A percentile compares a stretch with the other conserved stretches of the same genome.
Evolutionary conservation across 371 early-diverging fungal genomes (phyloP).

Genomic region (Rhizomucor miehei): DNA sequence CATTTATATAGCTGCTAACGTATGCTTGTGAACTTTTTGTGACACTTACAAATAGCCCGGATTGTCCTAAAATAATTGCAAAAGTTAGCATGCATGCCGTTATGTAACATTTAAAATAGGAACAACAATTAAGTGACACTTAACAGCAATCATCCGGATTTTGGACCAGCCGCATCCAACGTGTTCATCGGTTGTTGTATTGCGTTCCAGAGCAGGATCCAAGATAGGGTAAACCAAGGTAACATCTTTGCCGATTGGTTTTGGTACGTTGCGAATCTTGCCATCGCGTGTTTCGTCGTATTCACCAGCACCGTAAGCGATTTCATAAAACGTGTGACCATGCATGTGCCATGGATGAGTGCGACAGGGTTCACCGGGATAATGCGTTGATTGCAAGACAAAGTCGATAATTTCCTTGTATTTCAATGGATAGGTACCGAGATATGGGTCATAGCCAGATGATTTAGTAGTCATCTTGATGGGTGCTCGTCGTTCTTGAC

Average conservation of each 20-base stretch:
- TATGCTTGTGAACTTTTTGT: background rate
- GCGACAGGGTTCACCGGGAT: constrained; percentile 23
- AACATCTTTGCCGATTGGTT: constrained; percentile 25
- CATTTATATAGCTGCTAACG: too few species aligned
- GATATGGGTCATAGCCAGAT: constrained; percentile 22
- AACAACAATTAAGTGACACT: constrained; percentile 8
- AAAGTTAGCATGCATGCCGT: background rate
- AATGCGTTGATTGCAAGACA: constrained; percentile 32
- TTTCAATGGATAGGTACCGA: constrained; percentile 35
- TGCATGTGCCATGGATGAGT: constrained; percentile 50
- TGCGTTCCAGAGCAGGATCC: constrained; percentile 10
- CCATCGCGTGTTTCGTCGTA: constrained; percentile 28
- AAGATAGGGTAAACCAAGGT: constrained; percentile 31
- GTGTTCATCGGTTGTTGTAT: background rate
- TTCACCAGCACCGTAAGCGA: constrained; percentile 37
- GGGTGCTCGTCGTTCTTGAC: constrained; percentile 6
- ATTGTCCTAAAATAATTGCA: constrained; percentile 22
- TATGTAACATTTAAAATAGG: too few species aligned
- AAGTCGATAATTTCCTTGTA: constrained; percentile 34
- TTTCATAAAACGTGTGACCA: constrained; percentile 42
- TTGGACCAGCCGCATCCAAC: constrained; percentile 45
- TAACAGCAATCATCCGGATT: constrained; percentile 34
- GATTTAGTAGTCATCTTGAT: background rate
- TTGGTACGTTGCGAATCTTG: constrained; percentile 19
- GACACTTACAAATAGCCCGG: constrained; percentile 20